Conservation (phyloP, 441 rosid genomes). For the Pelargonium cotyledonis region DNA sequence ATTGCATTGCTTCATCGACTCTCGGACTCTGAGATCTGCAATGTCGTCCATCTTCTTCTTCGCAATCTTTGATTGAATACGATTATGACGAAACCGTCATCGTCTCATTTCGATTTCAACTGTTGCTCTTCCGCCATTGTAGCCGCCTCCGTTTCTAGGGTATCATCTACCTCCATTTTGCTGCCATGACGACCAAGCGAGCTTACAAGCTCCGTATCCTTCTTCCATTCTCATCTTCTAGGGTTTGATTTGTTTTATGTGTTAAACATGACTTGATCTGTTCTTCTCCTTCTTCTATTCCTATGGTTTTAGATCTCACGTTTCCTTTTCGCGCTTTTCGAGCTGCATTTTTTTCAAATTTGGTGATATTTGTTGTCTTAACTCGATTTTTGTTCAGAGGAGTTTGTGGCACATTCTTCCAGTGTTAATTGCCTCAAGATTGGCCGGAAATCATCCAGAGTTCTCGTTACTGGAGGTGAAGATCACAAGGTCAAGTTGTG, state of each 20-base stretch:
- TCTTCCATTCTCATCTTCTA: neutral
- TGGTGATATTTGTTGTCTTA: conserved; percentile 37
- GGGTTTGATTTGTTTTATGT: neutral
- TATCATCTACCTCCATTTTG: conserved; percentile 21
- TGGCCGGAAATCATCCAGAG: conserved; percentile 92
- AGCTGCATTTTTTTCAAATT: conserved; percentile 16
- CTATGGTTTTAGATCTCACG: conserved; percentile 17
- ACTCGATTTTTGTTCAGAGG: conserved; percentile 54
- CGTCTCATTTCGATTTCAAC: neutral
- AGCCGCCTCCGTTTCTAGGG: conserved; percentile 21
- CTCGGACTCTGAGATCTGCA: neutral
- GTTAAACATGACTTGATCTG: neutral
- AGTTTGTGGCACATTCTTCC: conserved; percentile 97
- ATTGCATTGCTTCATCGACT: neutral
- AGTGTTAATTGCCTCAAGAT: conserved; percentile 90
- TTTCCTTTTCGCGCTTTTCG: conserved; percentile 5
- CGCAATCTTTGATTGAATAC: neutral
- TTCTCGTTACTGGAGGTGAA: conserved; percentile 94
- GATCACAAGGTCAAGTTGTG: conserved; percentile 96
- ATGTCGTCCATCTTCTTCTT: conserved; percentile 1
- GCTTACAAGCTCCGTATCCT: conserved; percentile 99
- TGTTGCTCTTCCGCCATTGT: too few relatives aligned
- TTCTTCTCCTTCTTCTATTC: neutral
- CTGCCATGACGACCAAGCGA: conserved; percentile 88
- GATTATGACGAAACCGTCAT: neutral